Evolutionary conservation across 2,329 filamentous ascomycete species (phyloP), one percentile per base, ranked within the genome.

Genomic region (Aschersonia sp.): DNA sequence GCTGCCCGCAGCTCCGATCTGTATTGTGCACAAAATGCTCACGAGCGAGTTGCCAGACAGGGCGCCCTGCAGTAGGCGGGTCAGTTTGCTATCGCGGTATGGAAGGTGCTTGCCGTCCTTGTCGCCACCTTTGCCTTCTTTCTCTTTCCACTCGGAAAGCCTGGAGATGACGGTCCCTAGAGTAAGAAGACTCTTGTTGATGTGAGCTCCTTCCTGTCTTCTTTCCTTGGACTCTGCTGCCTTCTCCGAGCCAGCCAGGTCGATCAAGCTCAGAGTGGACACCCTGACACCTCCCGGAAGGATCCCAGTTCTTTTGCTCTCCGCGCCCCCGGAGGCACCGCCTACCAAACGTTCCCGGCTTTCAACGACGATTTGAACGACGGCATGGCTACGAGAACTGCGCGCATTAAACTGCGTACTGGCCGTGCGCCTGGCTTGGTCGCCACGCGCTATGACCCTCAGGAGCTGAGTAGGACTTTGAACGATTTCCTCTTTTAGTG

Each of bases 281-380:
- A 98, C 92, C 46, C 92, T 82, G 5, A 98, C 92, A 50, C 92
- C 92, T 46, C 91, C 91, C 1, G 91, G 89, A 29, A 79, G 64
- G 43, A 92, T 71, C 4, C 74, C 82, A 2, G 83, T 76, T 45
- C 86, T 77, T 60, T 86, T 86, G 58, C 71, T 76, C 9, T 65
- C 64, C 2, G 46, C 52, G 5, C 53, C 51, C 9, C 51, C 52
- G 2, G 63, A 53, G 5, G 67, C 71, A 7, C 74, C 73, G 1
- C 74, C 73, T 0, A 86, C 80, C 42, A 83, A 78, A 44, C 92
- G 84, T 64, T 96, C 91, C 63, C 92, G 79, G 61, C 89, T 96
- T 64, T 98, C 92, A 9, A 98, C 92, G 2, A 98, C 91, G 56
- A 98, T 98, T 64, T 98, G 92, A 40, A 98, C 92, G 28, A 98